These are phyloP conservation scores for Amaranthus hypochondriacus DNA, from an alignment of 148 eudicot species.

Conservation along the genomic window DNA sequence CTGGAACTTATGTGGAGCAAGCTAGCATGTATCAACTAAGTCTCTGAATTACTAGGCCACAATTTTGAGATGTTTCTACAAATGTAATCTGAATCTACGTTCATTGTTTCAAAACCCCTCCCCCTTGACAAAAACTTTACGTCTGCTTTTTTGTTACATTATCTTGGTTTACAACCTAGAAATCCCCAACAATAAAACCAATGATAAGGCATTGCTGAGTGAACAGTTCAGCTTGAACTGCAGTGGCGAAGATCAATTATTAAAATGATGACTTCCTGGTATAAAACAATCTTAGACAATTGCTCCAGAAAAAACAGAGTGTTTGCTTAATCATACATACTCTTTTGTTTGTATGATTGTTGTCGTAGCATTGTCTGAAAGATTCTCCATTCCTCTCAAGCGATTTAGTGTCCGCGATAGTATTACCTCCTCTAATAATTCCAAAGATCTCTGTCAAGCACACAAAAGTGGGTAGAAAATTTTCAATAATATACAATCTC, in stretches of 20 bases:
- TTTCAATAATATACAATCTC: neutral
- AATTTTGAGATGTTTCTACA: too few species aligned
- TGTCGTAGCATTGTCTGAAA: conserved; percentile 50
- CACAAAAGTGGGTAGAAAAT: neutral
- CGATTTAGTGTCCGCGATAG: conserved; percentile 77
- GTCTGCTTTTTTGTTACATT: too few species aligned
- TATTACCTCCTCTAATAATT: conserved; percentile 85
- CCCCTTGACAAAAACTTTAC: too few species aligned
- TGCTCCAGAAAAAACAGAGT: neutral
- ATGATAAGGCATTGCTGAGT: too few species aligned
- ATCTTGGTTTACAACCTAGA: neutral
- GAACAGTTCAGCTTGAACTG: neutral
- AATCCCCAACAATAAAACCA: too few species aligned
- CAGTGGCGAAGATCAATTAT: neutral
- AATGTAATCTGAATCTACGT: too few species aligned
- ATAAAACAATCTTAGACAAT: neutral
- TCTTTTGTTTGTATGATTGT: conserved; percentile 74
- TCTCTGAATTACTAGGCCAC: neutral
- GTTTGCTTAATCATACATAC: conserved; percentile 34
- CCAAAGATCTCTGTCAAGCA: conserved; percentile 61
- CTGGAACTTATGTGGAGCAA: neutral
- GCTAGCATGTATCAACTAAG: neutral
- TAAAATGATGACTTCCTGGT: neutral
- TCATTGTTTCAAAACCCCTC: too few species aligned
- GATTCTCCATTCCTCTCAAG: conserved; percentile 50